phyloP scores from a whole-genome alignment of 2,329 filamentous ascomycete species.

The Graphilbum sp. region DNA sequence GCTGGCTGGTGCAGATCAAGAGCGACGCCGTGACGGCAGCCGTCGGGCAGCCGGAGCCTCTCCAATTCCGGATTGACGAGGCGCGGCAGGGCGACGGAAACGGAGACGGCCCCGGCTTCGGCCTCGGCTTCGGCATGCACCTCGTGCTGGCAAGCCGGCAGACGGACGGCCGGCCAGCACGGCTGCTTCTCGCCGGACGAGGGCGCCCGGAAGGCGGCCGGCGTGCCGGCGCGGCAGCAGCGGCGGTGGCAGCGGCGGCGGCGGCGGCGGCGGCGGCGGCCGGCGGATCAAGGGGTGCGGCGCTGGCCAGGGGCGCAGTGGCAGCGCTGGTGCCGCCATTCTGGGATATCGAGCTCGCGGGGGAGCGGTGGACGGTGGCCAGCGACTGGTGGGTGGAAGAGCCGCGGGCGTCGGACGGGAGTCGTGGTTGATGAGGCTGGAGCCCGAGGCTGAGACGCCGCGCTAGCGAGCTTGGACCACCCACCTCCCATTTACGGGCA shows the following conservation, averaged over 20 bases:
- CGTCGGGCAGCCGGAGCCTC: background rate
- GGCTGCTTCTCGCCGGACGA: slow-evolving; percentile 12
- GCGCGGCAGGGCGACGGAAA: slow-evolving; percentile 7
- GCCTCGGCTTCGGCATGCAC: too few relatives aligned
- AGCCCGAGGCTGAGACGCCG: too few relatives aligned
- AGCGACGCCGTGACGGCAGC: slow-evolving; percentile 8
- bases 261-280: too few relatives aligned
- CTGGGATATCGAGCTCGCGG: slow-evolving; percentile 10
- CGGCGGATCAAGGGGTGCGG: too few relatives aligned
- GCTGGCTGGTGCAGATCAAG: slow-evolving; percentile 28
- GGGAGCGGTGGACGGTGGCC: slow-evolving; percentile 11
- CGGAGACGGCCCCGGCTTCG: too few relatives aligned
- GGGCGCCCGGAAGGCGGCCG: slow-evolving; percentile 9
- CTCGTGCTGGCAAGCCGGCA: slow-evolving; percentile 14
- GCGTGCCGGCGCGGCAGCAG: slow-evolving; percentile 9
- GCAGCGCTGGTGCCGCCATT: slow-evolving; percentile 15
- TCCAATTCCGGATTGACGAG: background rate
- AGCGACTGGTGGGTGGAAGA: slow-evolving; percentile 8
- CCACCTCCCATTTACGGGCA: too few relatives aligned
- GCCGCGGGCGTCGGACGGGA: background rate
- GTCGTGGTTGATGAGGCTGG: background rate
- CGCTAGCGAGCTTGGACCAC: too few relatives aligned
- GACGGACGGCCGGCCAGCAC: background rate
- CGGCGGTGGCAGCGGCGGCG: slow-evolving; percentile 1
- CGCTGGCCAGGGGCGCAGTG: slow-evolving; percentile 13